phyloP scores from a whole-genome alignment of 495 filamentous ascomycete species.

The Daldinia bambusicola region DNA sequence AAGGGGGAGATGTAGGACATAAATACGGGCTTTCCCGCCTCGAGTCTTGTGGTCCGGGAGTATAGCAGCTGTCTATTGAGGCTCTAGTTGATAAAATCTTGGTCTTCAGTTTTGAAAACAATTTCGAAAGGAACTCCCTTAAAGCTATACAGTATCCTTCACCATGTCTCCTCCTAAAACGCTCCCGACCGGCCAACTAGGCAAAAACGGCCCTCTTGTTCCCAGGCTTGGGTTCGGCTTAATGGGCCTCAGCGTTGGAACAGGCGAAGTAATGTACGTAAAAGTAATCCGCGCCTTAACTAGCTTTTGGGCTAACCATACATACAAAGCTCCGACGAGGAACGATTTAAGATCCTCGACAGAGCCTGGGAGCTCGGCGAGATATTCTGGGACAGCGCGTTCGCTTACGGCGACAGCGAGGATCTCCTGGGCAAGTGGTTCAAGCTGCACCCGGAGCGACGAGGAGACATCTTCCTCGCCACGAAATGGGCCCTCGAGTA shows the following conservation, averaged over 20 bases:
- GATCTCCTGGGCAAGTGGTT: slow-evolving; percentile 66
- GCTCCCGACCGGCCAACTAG: slow-evolving; percentile 55
- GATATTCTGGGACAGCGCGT: slow-evolving; percentile 63
- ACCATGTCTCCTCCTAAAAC: slow-evolving; percentile 30
- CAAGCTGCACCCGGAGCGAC: slow-evolving; percentile 56
- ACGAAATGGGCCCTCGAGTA: slow-evolving; percentile 62
- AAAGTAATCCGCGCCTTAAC: neutral
- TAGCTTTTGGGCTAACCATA: neutral
- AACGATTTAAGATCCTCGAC: slow-evolving; percentile 61
- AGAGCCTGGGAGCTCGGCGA: slow-evolving; percentile 58
- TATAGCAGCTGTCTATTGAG: no score
- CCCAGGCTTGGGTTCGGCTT: slow-evolving; percentile 65
- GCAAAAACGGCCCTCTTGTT: slow-evolving; percentile 64
- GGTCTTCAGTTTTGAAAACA: neutral
- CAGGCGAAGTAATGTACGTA: slow-evolving; percentile 53
- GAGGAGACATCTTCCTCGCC: slow-evolving; percentile 66
- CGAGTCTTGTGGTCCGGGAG: neutral
- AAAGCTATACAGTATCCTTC: neutral
- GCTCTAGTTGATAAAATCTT: neutral
- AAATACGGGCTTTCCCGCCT: slow-evolving; percentile 7
- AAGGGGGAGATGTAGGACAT: neutral
- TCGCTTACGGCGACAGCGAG: slow-evolving; percentile 62
- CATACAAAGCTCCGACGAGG: slow-evolving; percentile 50
- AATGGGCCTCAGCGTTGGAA: slow-evolving; percentile 63
- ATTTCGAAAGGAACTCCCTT: neutral